These are phyloP conservation scores for Carex littledalei DNA, from an alignment of 176 grass and related monocot species.

Conservation along the genomic window DNA sequence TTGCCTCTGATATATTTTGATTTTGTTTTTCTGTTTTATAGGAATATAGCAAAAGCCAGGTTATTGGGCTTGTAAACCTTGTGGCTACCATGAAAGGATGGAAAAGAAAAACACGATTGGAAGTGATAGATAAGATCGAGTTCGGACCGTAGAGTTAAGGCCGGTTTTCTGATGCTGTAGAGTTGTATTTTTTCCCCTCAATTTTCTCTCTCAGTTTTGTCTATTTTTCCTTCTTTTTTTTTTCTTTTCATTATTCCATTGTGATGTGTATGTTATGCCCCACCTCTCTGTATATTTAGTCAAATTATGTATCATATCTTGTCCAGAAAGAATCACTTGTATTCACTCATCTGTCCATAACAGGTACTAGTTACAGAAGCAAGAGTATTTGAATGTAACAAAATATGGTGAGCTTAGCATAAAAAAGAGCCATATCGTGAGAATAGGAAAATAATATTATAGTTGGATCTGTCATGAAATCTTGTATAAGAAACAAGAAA, in stretches of 20 bases:
- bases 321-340: conserved; percentile 16
- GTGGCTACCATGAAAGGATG: conserved; percentile 92
- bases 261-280: conserved; percentile 27
- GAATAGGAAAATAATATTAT: neutral
- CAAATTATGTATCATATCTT: conserved; percentile 47
- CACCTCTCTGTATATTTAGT: conserved; percentile 34
- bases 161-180: conserved; percentile 37
- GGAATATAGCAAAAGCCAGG: conserved; percentile 87
- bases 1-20: neutral
- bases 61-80: conserved; percentile 79
- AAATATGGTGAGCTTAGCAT: neutral
- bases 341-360: neutral
- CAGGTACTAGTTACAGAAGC: neutral
- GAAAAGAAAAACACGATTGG: conserved; percentile 87
- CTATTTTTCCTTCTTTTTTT: conserved; percentile 19
- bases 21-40: conserved; percentile 27
- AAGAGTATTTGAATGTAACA: neutral
- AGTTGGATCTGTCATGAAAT: too few species aligned
- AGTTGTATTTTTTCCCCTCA: conserved; percentile 33
- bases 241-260: conserved; percentile 25
- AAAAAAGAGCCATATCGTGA: neutral
- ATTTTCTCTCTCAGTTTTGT: conserved; percentile 17
- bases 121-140: conserved; percentile 86
- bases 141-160: conserved; percentile 38
- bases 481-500: neutral